These are phyloP conservation scores for Castanea crenata DNA, from an alignment of 306 rosid species.

Conservation along the genomic window DNA sequence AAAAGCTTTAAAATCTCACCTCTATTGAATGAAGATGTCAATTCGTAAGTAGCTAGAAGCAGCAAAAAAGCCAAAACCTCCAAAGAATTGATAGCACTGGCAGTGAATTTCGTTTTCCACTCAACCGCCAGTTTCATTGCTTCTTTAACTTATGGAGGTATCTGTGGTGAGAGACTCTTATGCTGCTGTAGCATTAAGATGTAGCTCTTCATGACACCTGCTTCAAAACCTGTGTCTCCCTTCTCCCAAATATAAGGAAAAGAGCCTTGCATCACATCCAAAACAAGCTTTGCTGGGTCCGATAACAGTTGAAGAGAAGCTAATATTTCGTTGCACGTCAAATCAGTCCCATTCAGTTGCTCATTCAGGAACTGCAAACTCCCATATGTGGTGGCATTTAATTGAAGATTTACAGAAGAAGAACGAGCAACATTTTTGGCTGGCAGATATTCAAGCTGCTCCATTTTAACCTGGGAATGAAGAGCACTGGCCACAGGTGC, in stretches of 20 bases:
- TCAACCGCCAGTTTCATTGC: constrained; percentile 48
- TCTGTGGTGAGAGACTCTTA: constrained; percentile 33
- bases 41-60: constrained; percentile 40
- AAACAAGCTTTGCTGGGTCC: constrained; percentile 51
- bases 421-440: not conserved
- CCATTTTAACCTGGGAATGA: not conserved
- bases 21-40: constrained; percentile 32
- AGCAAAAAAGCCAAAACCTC: constrained; percentile 51
- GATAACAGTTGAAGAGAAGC: constrained; percentile 27
- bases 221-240: constrained; percentile 13
- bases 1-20: constrained; percentile 48
- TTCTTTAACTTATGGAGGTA: constrained; percentile 37
- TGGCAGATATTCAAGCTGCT: constrained; percentile 15
- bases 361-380: constrained; percentile 19
- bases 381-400: constrained; percentile 11
- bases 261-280: constrained; percentile 38
- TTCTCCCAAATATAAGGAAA: constrained; percentile 22
- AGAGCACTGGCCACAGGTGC: constrained; percentile 4
- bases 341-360: constrained; percentile 17
- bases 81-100: constrained; percentile 25
- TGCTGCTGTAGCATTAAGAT: constrained; percentile 35
- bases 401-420: constrained; percentile 29
- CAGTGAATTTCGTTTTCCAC: constrained; percentile 37
- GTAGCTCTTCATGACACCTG: constrained; percentile 15
- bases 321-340: constrained; percentile 19